Evolutionary conservation across 2,329 filamentous ascomycete genomes (phyloP).

Genomic region (Trichoderma koningii): DNA sequence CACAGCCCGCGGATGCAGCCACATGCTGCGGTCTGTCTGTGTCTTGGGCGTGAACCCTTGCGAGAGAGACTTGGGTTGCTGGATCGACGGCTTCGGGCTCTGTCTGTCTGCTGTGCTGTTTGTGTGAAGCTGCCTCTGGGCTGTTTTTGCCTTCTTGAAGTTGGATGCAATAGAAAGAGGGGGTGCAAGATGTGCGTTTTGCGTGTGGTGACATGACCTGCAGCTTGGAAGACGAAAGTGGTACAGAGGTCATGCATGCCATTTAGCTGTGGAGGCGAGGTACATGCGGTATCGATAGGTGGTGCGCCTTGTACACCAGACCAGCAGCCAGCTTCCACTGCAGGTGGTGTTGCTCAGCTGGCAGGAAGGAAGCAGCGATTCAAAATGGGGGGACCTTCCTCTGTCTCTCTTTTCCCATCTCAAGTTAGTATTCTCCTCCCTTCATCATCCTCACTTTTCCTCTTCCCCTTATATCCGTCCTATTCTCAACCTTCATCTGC

Average conservation of each 20-base stretch:
- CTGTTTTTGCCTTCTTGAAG: neutral
- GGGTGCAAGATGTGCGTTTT: neutral
- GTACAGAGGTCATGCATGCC: neutral
- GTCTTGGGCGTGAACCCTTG: neutral
- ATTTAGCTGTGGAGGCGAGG: too few relatives aligned
- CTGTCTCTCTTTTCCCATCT: neutral
- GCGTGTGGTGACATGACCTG: too few relatives aligned
- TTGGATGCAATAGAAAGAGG: neutral
- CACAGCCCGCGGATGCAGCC: slow-evolving; percentile 19
- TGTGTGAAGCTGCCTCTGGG: too few relatives aligned
- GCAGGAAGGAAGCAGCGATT: neutral
- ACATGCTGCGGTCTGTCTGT: slow-evolving; percentile 2
- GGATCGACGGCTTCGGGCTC: neutral
- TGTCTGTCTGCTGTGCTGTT: too few relatives aligned
- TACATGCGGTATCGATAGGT: too few relatives aligned
- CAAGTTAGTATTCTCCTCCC: neutral
- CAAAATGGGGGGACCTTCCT: neutral
- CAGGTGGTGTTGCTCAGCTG: neutral
- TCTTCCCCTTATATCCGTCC: neutral
- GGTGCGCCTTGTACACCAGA: too few relatives aligned
- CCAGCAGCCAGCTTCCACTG: too few relatives aligned
- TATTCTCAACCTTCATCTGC: neutral
- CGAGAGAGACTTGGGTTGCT: neutral
- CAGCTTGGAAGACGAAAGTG: neutral
- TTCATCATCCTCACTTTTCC: neutral